Evolutionary conservation across 805 yeast genomes (phyloP), one percentile per base, ranked within the genome.

Genomic region (Metschnikowia rubicola): DNA sequence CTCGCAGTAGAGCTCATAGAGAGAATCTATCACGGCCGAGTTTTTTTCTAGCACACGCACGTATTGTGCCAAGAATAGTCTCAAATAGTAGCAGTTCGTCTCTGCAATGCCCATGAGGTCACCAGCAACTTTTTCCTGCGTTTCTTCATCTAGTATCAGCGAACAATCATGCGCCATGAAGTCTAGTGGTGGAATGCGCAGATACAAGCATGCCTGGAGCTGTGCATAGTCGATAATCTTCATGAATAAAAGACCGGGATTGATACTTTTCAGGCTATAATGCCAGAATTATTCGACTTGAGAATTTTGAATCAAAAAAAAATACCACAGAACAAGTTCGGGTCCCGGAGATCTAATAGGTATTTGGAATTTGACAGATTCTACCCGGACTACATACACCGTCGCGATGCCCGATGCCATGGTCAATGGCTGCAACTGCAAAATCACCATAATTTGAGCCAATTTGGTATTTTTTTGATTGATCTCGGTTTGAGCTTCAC

Each of bases 1-100:
- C 11, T 63, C 62, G 46, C 72, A 67, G 47, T 70, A 64, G 4
- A 58, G 44, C 42, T 72, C 79, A 51, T 77, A 79, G n/a, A 71
- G 37, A 9, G 68, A 79, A 44, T 78, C 74, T 2, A 50, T 32
- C 3, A 63, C 73, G 5, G 63, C 68, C 2, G 61, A 52, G 13
- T 61, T 48, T 6, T 58, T 29, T 37, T 75, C 80, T 28, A 68
- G 46, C 10, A 43, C 26, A 1, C 57, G 61, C 33, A 83, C 68
- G 15, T 79, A 64, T 15, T 56, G 60, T 42, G 75, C 71, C 10
- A 82, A 54, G 30, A 81, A 71, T 6, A 57, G 50, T 54, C 75
- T 78, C 37, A 72, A 71, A 56, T 84, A 84, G 62, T 71, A 72
- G 10, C 79, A 71, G 60, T 84, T 84, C n/a, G 56, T 40, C 4